A percentile compares a stretch with the other conserved stretches of the same genome.
These are phyloP conservation scores for Echinosophora koreensis DNA, from an alignment of 306 rosid genomes.

Conservation along the genomic window DNA sequence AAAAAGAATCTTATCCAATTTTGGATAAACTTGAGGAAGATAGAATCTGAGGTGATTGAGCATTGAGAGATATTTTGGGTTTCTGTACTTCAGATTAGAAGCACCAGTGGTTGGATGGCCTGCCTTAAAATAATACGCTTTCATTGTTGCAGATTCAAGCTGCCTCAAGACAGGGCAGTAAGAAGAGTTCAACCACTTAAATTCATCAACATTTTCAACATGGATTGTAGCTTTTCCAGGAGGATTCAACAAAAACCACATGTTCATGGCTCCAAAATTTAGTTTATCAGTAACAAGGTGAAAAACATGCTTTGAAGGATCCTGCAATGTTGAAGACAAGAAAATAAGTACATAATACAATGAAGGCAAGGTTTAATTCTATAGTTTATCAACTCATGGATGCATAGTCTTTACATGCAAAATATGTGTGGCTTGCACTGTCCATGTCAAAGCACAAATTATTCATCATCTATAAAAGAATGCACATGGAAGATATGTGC, in stretches of 20 bases:
- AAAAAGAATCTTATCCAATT: slow-evolving; percentile 88
- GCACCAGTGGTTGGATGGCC: slow-evolving; percentile 85
- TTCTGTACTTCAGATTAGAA: slow-evolving; percentile 95
- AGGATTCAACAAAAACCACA: slow-evolving; percentile 98
- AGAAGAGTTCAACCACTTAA: slow-evolving; percentile 94
- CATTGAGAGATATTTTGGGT: slow-evolving; percentile 97
- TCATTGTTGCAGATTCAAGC: slow-evolving; percentile 93
- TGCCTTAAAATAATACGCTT: slow-evolving; percentile 92
- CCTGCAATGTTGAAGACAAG: slow-evolving; percentile 67
- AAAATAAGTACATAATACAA: slow-evolving; percentile 44
- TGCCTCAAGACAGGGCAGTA: slow-evolving; percentile 93
- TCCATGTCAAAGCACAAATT: background rate
- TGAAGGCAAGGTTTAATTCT: slow-evolving; percentile 23
- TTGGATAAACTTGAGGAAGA: slow-evolving; percentile 96
- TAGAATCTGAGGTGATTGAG: slow-evolving; percentile 95
- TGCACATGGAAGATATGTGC: background rate
- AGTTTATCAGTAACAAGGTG: slow-evolving; percentile 95
- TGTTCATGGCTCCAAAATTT: slow-evolving; percentile 95
- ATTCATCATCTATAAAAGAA: slow-evolving; percentile 28
- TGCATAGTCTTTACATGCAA: slow-evolving; percentile 1
- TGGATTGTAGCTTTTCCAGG: slow-evolving; percentile 91
- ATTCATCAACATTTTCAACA: slow-evolving; percentile 94
- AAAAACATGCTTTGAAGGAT: slow-evolving; percentile 93
- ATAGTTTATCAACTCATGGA: slow-evolving; percentile 20
- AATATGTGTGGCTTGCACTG: background rate